Conservation (phyloP, 768 basidiomycete species). For the Phlebiopsis flavidoalba region DNA sequence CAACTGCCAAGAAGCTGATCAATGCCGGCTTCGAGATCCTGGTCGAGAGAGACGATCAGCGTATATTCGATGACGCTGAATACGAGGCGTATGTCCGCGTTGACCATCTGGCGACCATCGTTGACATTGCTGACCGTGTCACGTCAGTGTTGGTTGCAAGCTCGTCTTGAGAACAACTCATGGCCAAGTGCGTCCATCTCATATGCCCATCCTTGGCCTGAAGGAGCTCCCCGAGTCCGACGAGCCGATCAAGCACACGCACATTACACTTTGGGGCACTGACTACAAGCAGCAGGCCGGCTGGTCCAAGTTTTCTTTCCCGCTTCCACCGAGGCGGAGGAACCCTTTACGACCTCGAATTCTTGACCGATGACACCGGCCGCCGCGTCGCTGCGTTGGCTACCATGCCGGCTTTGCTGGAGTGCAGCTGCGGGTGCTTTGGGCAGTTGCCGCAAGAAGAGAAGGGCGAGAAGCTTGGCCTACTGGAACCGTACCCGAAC, state of each 20-base stretch:
- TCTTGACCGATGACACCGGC: conserved; percentile 78
- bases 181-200: conserved; percentile 80
- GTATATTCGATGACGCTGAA: conserved; percentile 92
- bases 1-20: conserved; percentile 82
- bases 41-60: conserved; percentile 90
- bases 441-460: conserved; percentile 66
- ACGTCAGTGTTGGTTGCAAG: conserved; percentile 78
- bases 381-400: conserved; percentile 94
- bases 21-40: conserved; percentile 85
- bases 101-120: not conserved
- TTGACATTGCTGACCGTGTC: not conserved
- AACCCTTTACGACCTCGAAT: conserved; percentile 92
- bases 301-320: conserved; percentile 79
- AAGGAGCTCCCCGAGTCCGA: conserved; percentile 90
- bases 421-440: conserved; percentile 89
- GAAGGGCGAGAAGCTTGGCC: conserved; percentile 55
- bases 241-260: conserved; percentile 84
- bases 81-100: conserved; percentile 74
- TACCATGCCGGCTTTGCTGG: conserved; percentile 99
- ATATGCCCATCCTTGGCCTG: conserved; percentile 84
- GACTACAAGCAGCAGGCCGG: conserved; percentile 96
- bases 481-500: conserved; percentile 75
- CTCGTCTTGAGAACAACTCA: conserved; percentile 81
- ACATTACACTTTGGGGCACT: conserved; percentile 92
- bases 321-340: conserved; percentile 84